Evolutionary conservation across 2,329 filamentous ascomycete species (phyloP).

Genomic region (Sporothrix brasiliensis): DNA sequence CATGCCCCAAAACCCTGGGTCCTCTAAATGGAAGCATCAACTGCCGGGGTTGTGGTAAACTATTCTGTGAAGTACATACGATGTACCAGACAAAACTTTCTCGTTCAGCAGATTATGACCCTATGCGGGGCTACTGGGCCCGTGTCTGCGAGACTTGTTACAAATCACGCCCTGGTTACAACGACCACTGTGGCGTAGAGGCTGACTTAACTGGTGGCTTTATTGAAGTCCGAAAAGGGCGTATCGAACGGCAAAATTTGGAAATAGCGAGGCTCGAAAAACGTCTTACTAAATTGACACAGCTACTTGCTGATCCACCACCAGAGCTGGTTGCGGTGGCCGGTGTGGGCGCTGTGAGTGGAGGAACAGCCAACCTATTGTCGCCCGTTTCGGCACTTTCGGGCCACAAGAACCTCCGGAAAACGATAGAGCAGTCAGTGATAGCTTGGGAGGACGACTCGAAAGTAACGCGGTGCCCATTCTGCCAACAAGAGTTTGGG

Average conservation of each 20-base stretch:
- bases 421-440: slow-evolving; percentile 84
- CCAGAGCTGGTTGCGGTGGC: slow-evolving; percentile 43
- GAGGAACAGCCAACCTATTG: slow-evolving; percentile 51
- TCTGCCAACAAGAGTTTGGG: slow-evolving; percentile 94
- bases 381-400: slow-evolving; percentile 64
- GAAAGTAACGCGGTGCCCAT: slow-evolving; percentile 78
- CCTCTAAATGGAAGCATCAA: slow-evolving; percentile 83
- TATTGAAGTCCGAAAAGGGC: slow-evolving; percentile 68
- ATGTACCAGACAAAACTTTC: slow-evolving; percentile 99
- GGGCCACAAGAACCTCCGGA: slow-evolving; percentile 74
- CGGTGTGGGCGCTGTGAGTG: slow-evolving; percentile 6
- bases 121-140: slow-evolving; percentile 87
- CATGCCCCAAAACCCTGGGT: slow-evolving; percentile 79
- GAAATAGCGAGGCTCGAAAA: slow-evolving; percentile 92
- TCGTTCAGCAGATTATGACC: slow-evolving; percentile 84
- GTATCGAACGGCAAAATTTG: slow-evolving; percentile 80
- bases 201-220: slow-evolving; percentile 76
- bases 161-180: slow-evolving; percentile 94
- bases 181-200: slow-evolving; percentile 75
- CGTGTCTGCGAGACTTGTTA: slow-evolving; percentile 98
- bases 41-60: slow-evolving; percentile 85
- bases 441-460: slow-evolving; percentile 95
- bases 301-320: slow-evolving; percentile 71
- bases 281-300: slow-evolving; percentile 84
- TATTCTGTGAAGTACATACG: slow-evolving; percentile 97